phyloP scores from a whole-genome alignment of 2,329 filamentous ascomycete genomes.

The Trichophyton schoenleinii region DNA sequence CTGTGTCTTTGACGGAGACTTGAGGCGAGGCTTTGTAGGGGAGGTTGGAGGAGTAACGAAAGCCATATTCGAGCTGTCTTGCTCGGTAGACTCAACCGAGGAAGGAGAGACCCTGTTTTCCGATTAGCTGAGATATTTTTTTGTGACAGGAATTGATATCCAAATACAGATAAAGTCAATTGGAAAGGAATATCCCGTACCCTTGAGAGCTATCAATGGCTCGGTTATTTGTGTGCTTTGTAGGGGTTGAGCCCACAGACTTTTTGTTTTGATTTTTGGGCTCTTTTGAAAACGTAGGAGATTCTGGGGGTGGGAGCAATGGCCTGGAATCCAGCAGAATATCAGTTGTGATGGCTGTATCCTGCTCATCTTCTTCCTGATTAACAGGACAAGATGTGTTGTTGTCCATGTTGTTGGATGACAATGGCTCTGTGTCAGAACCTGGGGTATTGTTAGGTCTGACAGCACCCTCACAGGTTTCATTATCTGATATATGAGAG shows the following conservation, averaged over 20 bases:
- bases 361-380: neutral
- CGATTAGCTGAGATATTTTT: neutral
- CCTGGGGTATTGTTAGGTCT: neutral
- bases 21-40: constrained; percentile 31
- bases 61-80: neutral
- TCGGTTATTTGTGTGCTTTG: neutral
- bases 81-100: neutral
- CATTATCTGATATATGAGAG: neutral
- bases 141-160: neutral
- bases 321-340: neutral
- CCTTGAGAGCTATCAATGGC: neutral
- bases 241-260: neutral
- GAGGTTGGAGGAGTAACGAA: constrained; percentile 32
- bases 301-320: neutral
- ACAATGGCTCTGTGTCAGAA: neutral
- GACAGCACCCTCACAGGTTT: neutral
- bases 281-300: neutral
- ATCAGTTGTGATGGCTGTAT: neutral
- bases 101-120: neutral
- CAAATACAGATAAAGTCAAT: neutral
- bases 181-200: neutral
- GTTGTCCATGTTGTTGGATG: neutral
- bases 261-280: neutral
- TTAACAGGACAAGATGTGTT: neutral
- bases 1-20: constrained; percentile 37